phyloP scores from a whole-genome alignment of 495 filamentous ascomycete species.

The Rhypophila decipiens region DNA sequence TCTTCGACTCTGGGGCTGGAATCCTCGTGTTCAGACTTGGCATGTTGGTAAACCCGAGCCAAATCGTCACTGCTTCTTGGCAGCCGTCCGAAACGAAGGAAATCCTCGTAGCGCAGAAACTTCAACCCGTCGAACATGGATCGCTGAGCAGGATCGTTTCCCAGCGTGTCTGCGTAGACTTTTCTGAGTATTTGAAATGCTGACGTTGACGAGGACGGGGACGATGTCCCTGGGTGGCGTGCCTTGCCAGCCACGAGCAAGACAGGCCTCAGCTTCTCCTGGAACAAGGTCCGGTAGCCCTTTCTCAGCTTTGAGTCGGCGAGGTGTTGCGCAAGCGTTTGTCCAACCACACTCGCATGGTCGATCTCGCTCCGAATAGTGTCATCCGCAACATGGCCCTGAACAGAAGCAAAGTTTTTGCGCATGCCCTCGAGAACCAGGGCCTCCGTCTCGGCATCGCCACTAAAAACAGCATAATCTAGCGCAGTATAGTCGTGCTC shows the following conservation, averaged over 20 bases:
- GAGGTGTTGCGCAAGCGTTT: too few species aligned
- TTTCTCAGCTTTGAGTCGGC: conserved; percentile 19
- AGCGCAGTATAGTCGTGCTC: conserved; percentile 26
- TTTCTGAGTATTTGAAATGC: conserved; percentile 10
- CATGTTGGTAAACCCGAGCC: too few species aligned
- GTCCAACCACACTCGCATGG: too few species aligned
- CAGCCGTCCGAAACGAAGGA: conserved; percentile 12
- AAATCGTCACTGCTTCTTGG: conserved; percentile 16
- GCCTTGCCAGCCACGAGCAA: too few species aligned
- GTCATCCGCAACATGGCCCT: background rate
- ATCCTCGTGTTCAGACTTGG: too few species aligned
- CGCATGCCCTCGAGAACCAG: conserved; percentile 17
- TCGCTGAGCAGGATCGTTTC: conserved; percentile 5
- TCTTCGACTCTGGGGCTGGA: too few species aligned
- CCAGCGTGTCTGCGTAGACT: conserved; percentile 14
- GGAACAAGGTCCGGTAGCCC: conserved; percentile 25
- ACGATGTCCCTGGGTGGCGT: too few species aligned
- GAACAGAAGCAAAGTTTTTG: too few species aligned
- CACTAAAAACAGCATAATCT: conserved; percentile 23
- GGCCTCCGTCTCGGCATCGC: conserved; percentile 9
- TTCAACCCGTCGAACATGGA: conserved; percentile 14
- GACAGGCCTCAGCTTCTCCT: conserved; percentile 21
- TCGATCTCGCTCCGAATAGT: conserved; percentile 7
- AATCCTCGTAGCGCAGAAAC: conserved; percentile 12
- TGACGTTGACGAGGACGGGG: too few species aligned